Percentiles rank a stretch among this genome's conserved stretches.
Evolutionary conservation across 352 stramenopile genomes (phyloP).

Genomic region (Pythium folliculosum): DNA sequence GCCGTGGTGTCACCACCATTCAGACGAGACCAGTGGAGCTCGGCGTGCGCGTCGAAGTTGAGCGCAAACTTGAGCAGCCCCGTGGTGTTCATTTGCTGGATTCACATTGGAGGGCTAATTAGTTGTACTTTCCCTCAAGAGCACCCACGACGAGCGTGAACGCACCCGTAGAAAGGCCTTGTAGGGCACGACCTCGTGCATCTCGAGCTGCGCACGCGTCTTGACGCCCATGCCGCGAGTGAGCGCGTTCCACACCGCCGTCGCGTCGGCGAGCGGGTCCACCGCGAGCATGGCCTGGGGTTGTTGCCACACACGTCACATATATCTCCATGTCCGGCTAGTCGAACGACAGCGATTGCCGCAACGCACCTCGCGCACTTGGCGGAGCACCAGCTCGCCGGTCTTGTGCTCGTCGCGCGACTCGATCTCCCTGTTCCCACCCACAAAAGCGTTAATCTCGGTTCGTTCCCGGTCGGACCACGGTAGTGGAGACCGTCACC

Average conservation of each 20-base stretch:
- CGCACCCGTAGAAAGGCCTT: slow-evolving; percentile 51
- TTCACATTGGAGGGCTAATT: slow-evolving; percentile 2
- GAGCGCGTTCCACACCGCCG: slow-evolving; percentile 34
- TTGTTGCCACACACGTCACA: not conserved
- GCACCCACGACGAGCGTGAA: not conserved
- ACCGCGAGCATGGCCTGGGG: slow-evolving; percentile 44
- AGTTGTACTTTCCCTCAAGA: not conserved
- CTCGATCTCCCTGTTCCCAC: slow-evolving; percentile 52
- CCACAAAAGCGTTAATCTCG: not conserved
- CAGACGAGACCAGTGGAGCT: slow-evolving; percentile 46
- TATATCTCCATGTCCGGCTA: no score
- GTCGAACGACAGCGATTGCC: no score
- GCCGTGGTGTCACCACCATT: not conserved
- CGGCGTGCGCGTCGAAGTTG: slow-evolving; percentile 67
- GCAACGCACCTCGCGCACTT: slow-evolving; percentile 11
- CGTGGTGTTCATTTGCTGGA: slow-evolving; percentile 65
- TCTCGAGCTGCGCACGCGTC: slow-evolving; percentile 38
- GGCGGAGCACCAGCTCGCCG: slow-evolving; percentile 43
- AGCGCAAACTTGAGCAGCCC: slow-evolving; percentile 79
- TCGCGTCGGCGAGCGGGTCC: slow-evolving; percentile 51
- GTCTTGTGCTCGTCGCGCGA: slow-evolving; percentile 45
- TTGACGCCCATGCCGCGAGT: slow-evolving; percentile 48
- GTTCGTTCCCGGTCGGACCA: not conserved
- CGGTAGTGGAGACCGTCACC: not conserved
- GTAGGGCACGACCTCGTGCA: slow-evolving; percentile 63